These are phyloP conservation scores for Tetradesmus lagerheimii DNA, from an alignment of 139 green algal genomes.

Conservation along the genomic window DNA sequence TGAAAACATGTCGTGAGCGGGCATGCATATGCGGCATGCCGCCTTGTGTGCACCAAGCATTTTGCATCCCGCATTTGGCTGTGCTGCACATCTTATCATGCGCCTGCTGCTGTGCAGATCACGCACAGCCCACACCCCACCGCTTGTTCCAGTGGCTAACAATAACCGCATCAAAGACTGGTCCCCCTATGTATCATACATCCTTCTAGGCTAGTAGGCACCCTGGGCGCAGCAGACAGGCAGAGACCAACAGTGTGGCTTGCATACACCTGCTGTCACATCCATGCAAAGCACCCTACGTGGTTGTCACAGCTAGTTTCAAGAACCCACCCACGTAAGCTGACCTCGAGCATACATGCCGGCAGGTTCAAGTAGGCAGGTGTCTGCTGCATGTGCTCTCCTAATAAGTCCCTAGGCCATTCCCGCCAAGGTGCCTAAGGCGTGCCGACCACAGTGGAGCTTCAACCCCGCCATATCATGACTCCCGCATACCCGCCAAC, in stretches of 20 bases:
- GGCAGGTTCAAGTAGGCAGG: not conserved
- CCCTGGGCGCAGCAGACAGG: too few relatives aligned
- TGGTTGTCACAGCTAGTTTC: not conserved
- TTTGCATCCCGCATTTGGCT: not conserved
- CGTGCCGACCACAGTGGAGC: not conserved
- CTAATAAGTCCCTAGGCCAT: not conserved
- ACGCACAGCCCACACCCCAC: not conserved
- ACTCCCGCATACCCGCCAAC: not conserved
- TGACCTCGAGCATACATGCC: not conserved
- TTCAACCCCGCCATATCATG: not conserved
- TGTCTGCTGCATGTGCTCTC: not conserved
- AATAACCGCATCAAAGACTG: not conserved
- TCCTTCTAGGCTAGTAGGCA: too few relatives aligned
- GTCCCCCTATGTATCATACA: not conserved
- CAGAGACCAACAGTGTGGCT: not conserved
- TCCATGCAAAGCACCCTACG: not conserved
- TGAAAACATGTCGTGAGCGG: not conserved
- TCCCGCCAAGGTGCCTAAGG: not conserved
- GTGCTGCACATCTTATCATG: not conserved
- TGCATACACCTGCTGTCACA: not conserved
- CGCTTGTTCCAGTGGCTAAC: not conserved
- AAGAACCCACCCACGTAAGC: not conserved
- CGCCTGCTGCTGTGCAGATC: not conserved
- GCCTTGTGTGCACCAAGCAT: not conserved
- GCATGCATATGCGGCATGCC: not conserved